Base-by-base conservation (phyloP, 768 basidiomycete genomes). In the Lentinula detonsa region DNA sequence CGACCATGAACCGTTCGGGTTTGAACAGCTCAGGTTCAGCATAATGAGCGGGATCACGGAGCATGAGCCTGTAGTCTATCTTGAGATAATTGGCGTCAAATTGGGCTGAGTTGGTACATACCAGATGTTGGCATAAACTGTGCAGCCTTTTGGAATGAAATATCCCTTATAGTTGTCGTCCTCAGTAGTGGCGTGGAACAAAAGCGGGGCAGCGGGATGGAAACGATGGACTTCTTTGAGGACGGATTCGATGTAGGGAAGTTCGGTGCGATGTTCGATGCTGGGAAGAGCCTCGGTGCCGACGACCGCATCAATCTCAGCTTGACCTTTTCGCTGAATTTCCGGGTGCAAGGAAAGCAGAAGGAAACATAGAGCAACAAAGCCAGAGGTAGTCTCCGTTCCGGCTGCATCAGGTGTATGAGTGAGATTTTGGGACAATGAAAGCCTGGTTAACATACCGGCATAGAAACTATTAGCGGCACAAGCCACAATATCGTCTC, bases 151-250 rank as follows among this genome's bases (percentile, higher is more conserved):
- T 2, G 76, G 75, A 39, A 76, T 77, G 37, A 70, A 71, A 64
- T 72, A 71, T 5, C 74, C 76, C n/a, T 68, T 69, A 54, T 73
- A 75, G 4, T 72, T 65, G 50, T 76, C 76, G 46, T 77, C 72
- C 6, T 66, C 60, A 40, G 69, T 43, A 9, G 55, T 53, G 15
- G 53, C 61, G 33, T 64, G 63, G 15, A 59, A 59, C 33, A 63
- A 35, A 31, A 39, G 35, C 62, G 60, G 62, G 33, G 65, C 35
- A 53, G 42, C 56, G 23, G 57, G 57, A 31, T 59, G 43, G 43
- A 59, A 48, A 34, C 57, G 43, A 50, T 55, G 33, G 34, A 55
- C 37, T 51, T 65, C 66, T 23, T 63, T 63, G n/a, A 57, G 50
- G 16, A 68, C 8, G 4, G 66, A 60, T 23, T 67, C 62, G 18